Conservation (phyloP, 345 rosid species). For the Eucalyptus coolabah region DNA sequence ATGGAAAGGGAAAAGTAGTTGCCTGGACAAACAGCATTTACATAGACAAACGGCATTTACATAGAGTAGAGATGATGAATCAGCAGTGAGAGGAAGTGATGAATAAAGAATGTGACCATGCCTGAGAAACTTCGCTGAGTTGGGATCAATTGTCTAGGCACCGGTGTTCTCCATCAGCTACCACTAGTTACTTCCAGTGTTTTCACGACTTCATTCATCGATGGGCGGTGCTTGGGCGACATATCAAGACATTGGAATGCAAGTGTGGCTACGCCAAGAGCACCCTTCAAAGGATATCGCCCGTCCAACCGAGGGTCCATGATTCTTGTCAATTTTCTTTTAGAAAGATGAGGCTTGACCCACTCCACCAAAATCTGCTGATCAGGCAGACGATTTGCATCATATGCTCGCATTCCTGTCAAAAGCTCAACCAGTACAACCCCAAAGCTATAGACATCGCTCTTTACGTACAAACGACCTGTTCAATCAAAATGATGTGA, state of each 20-base stretch:
- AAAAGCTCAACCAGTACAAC: constrained; percentile 3
- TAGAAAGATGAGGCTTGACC: not conserved
- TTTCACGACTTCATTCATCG: not conserved
- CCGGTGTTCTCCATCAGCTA: not conserved
- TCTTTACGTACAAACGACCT: constrained; percentile 1
- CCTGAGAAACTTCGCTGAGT: not conserved
- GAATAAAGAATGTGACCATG: not conserved
- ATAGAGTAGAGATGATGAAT: not conserved
- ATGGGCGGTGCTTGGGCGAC: not conserved
- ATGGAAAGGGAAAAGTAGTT: not conserved
- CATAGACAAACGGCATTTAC: not conserved
- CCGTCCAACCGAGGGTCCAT: constrained; percentile 1
- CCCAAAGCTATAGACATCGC: constrained; percentile 4
- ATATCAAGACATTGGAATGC: not conserved
- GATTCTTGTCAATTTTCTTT: not conserved
- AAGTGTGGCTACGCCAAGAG: not conserved
- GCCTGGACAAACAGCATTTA: not conserved
- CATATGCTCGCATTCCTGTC: not conserved
- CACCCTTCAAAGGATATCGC: not conserved
- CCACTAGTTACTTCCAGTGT: not conserved
- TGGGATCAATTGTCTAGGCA: not conserved
- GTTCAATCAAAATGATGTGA: not conserved
- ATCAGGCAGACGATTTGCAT: not conserved
- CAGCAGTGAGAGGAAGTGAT: not conserved
- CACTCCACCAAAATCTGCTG: not conserved